Base-by-base conservation (phyloP, 768 basidiomycete genomes). In the Suillus alpinus region DNA sequence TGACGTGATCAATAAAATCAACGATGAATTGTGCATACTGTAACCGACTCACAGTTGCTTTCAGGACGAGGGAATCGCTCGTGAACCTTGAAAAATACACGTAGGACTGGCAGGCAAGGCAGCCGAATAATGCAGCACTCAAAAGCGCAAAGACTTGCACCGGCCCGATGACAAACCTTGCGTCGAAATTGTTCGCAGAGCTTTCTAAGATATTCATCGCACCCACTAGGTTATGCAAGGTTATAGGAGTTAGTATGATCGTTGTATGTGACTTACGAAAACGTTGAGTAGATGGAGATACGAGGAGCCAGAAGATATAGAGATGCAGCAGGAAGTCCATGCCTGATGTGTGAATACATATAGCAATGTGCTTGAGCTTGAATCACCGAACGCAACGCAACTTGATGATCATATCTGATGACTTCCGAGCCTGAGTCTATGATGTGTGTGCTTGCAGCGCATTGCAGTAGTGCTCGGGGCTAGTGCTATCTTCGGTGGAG, bases 11-110 rank as follows among this genome's bases (percentile, higher is more conserved):
- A 13, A 51, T 62, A n/a, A n/a, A n/a, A n/a, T n/a, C n/a, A n/a
- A 16, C 13, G 10, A 50, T 23, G 6, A 9, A 50, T 12, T 12
- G 20, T 47, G 20, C n/a, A 20, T n/a, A n/a, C n/a, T n/a, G 32
- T 34, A 13, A 12, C 12, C 2, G n/a, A 34, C 50, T 52, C 9
- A 52, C 62, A 7, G 41, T 44, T 23, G 20, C 26, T 46, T 62
- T 62, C 31, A 62, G 26, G 18, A 34, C 18, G 20, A 43, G 26
- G 34, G 61, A 55, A n/a, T 58, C 49, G 14, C 32, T 52, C n/a
- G 20, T 20, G 58, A 63, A 67, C 10, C n/a, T 61, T 23, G 59
- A 26, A 44, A 61, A 61, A 56, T 67, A 65, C 18, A 57, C 29
- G 52, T 65, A 63, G 13, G 41, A 29, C 55, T 67, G 66, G 37